Percentiles rank a stretch among this genome's conserved stretches.
Evolutionary conservation across 495 filamentous ascomycete species (phyloP).

Genomic region (Pyrenopolyporus hunteri): DNA sequence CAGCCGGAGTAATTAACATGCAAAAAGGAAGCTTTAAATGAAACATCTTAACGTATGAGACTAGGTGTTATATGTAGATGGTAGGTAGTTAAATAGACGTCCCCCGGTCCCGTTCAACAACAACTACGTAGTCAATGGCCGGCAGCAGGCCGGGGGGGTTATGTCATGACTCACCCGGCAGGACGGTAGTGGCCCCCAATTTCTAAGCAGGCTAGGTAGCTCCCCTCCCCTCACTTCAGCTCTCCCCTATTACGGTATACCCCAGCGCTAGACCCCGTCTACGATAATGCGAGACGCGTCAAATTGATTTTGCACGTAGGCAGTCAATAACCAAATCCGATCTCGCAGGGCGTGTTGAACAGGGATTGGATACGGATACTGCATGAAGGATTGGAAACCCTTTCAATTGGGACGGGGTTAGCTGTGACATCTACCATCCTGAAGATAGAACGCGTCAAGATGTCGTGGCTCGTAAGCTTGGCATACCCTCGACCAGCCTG

Average conservation of each 20-base stretch:
- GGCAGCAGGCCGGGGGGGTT: constrained; percentile 8
- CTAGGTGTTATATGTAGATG: constrained; percentile 1
- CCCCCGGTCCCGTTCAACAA: neutral
- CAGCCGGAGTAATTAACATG: neutral
- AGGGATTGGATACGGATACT: neutral
- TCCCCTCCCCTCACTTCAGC: neutral
- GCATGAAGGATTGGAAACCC: neutral
- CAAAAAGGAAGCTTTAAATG: constrained; percentile 13
- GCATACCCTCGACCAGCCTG: neutral
- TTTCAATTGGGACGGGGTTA: neutral
- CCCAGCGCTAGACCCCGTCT: neutral
- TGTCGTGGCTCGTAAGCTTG: neutral
- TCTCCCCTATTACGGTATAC: neutral
- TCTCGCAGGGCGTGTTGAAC: constrained; percentile 8
- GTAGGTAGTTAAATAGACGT: neutral
- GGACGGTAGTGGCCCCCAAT: neutral
- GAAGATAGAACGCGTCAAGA: constrained; percentile 8
- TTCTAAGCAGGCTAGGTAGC: neutral
- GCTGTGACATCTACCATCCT: neutral
- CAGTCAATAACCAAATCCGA: constrained; percentile 2
- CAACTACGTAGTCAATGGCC: constrained; percentile 19
- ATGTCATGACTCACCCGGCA: constrained; percentile 27
- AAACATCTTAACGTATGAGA: constrained; percentile 11
- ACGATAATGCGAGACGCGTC: constrained; percentile 18
- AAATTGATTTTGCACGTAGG: neutral